phyloP scores from a whole-genome alignment of 1,139 yeast species.

The Yamadazyma triangularis region DNA sequence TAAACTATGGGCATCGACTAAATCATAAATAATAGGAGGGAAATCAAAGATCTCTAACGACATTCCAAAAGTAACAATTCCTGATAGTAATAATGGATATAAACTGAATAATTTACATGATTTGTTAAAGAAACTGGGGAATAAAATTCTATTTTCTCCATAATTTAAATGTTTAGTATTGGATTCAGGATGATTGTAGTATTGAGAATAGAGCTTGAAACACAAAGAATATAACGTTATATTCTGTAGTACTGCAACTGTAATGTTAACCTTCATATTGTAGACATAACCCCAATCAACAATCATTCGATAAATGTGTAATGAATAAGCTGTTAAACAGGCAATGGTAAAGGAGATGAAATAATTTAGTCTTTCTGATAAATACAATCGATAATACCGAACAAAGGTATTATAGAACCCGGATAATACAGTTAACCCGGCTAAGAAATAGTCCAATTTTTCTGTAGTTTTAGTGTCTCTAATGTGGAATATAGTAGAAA shows the following conservation, averaged over 20 bases:
- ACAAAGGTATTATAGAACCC: constrained; percentile 67
- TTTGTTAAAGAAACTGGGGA: constrained; percentile 30
- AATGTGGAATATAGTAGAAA: constrained; percentile 82
- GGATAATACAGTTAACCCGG: constrained; percentile 78
- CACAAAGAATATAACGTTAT: constrained; percentile 30
- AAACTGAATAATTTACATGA: constrained; percentile 39
- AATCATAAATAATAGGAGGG: constrained; percentile 57
- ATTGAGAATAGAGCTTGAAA: constrained; percentile 29
- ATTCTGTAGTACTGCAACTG: constrained; percentile 74
- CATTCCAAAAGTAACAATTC: constrained; percentile 66
- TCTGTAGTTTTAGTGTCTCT: constrained; percentile 80
- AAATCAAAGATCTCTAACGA: constrained; percentile 85
- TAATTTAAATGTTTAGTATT: constrained; percentile 21
- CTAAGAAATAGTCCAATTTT: constrained; percentile 84
- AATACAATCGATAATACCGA: constrained; percentile 39
- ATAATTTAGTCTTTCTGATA: constrained; percentile 13
- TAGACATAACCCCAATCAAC: constrained; percentile 87
- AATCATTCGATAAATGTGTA: constrained; percentile 65
- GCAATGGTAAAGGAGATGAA: constrained; percentile 26
- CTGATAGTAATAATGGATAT: constrained; percentile 44
- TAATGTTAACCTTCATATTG: constrained; percentile 87
- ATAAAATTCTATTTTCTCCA: constrained; percentile 18
- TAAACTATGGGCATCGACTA: constrained; percentile 87
- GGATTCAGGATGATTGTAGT: constrained; percentile 14
- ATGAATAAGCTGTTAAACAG: constrained; percentile 48